Conservation (phyloP, 352 stramenopile genomes). For the Globisporangium barbulae region DNA sequence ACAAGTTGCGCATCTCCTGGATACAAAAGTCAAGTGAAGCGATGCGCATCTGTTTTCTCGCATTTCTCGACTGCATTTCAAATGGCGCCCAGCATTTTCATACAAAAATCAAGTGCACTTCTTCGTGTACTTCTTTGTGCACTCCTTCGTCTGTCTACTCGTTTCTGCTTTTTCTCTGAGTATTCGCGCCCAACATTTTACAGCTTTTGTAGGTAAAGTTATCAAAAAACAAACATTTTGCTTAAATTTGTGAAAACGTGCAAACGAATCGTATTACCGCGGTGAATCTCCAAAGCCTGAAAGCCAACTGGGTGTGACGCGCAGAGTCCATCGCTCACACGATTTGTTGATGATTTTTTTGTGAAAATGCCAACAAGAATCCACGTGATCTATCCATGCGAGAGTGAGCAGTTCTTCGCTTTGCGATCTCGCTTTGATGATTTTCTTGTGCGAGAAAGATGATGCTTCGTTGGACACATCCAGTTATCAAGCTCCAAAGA, state of each 20-base stretch:
- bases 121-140: no score
- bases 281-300: background rate
- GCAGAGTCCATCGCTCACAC: background rate
- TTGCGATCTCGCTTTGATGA: background rate
- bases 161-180: background rate
- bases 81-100: background rate
- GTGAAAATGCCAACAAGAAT: no score
- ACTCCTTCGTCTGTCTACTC: no score
- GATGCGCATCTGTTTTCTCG: background rate
- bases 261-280: background rate
- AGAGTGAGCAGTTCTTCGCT: background rate
- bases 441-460: background rate
- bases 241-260: background rate
- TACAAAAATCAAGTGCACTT: background rate
- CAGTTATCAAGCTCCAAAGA: background rate
- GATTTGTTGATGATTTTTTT: no score
- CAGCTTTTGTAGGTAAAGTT: no score
- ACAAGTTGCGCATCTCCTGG: no score
- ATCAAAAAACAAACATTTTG: background rate
- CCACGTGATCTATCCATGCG: no score
- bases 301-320: background rate
- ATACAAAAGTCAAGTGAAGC: background rate
- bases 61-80: background rate
- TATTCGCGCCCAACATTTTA: background rate
- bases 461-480: slow-evolving; percentile 2